A percentile compares a stretch with the other conserved stretches of the same genome.
Conservation (phyloP, 2,329 filamentous ascomycete species). For the Aspergillus carbonarius region DNA sequence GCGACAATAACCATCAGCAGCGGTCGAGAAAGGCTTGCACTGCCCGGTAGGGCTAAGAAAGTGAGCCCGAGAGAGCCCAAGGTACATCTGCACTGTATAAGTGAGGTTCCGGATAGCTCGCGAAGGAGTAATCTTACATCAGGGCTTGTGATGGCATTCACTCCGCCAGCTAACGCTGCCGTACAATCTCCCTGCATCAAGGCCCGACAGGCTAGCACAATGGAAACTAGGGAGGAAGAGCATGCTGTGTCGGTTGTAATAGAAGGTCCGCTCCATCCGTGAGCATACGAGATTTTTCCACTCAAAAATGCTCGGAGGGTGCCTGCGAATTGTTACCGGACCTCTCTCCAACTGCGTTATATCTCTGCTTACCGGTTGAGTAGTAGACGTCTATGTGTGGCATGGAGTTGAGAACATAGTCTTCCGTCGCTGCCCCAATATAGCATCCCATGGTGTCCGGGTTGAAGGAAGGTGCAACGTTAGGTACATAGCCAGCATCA, state of each 20-base stretch:
- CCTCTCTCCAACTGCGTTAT: too few relatives aligned
- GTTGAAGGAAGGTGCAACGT: conserved; percentile 64
- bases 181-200: conserved; percentile 74
- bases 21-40: conserved; percentile 51
- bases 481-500: conserved; percentile 71
- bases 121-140: conserved; percentile 41
- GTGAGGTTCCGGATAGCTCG: too few relatives aligned
- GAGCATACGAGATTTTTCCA: conserved; percentile 70
- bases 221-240: conserved; percentile 60
- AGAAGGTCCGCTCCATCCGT: conserved; percentile 71
- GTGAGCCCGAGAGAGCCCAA: conserved; percentile 61
- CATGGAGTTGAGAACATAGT: conserved; percentile 26
- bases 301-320: conserved; percentile 51
- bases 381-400: conserved; percentile 47
- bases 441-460: conserved; percentile 50
- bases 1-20: conserved; percentile 56
- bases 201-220: conserved; percentile 69
- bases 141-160: conserved; percentile 70
- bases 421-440: too few relatives aligned
- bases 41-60: conserved; percentile 39
- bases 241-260: conserved; percentile 74
- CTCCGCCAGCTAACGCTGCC: conserved; percentile 74
- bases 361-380: too few relatives aligned
- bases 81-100: conserved; percentile 54
- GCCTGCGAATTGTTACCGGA: too few relatives aligned